Evolutionary conservation across 2,329 filamentous ascomycete genomes (phyloP).

Genomic region (Dactylella cylindrospora): DNA sequence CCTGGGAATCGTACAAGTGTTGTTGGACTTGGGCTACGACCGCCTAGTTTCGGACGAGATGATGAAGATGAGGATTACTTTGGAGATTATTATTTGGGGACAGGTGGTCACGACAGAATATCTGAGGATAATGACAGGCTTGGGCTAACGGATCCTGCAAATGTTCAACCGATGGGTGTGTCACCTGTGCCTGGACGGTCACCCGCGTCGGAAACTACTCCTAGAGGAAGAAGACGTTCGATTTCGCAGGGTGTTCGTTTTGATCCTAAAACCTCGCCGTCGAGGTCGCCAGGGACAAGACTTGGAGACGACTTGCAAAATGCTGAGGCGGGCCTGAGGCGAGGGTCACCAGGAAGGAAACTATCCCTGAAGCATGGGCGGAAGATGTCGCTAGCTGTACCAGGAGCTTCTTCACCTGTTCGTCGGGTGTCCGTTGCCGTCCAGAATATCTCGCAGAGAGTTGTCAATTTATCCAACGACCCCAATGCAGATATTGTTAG

Average conservation of each 20-base stretch:
- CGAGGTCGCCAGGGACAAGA: slow-evolving; percentile 46
- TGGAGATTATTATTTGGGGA: slow-evolving; percentile 28
- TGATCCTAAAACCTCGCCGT: slow-evolving; percentile 40
- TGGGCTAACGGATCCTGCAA: slow-evolving; percentile 46
- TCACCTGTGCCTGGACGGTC: slow-evolving; percentile 11
- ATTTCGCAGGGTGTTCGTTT: slow-evolving; percentile 45
- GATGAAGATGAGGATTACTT: slow-evolving; percentile 43
- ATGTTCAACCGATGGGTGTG: slow-evolving; percentile 47
- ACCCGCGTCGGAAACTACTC: slow-evolving; percentile 2
- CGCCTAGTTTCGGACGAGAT: slow-evolving; percentile 24
- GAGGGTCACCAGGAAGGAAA: slow-evolving; percentile 30
- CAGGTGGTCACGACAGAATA: slow-evolving; percentile 13
- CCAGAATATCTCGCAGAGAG: slow-evolving; percentile 84
- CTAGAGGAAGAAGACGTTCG: slow-evolving; percentile 45
- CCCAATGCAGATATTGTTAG: slow-evolving; percentile 70
- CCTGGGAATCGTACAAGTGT: slow-evolving; percentile 2
- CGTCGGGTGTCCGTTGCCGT: slow-evolving; percentile 56
- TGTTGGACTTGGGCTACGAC: slow-evolving; percentile 22
- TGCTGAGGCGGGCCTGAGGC: slow-evolving; percentile 47
- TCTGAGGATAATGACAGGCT: slow-evolving; percentile 45
- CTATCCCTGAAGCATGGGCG: slow-evolving; percentile 31
- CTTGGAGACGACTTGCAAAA: slow-evolving; percentile 48
- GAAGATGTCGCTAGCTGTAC: slow-evolving; percentile 41
- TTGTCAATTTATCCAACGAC: slow-evolving; percentile 95
- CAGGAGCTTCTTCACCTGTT: slow-evolving; percentile 54